Evolutionary conservation across 441 rosid genomes (phyloP), one percentile per base, ranked within the genome.

Genomic region (Syzygium syzygioides): DNA sequence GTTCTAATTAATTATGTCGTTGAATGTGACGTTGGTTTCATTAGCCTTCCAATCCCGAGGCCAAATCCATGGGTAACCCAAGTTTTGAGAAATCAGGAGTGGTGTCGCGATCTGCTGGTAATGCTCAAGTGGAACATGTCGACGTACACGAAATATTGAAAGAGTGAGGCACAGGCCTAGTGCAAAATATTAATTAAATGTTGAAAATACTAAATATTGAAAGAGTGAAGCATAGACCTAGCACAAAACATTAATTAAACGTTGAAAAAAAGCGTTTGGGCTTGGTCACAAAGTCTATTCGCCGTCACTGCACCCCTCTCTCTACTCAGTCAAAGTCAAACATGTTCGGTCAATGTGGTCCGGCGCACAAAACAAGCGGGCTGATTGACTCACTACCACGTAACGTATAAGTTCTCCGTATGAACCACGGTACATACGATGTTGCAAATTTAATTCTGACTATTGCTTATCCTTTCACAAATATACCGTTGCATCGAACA

Each of bases 401-500:
- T 10, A 34, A 71, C 50, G 28, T 34, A 37, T 71, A 41, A 71
- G 80, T 37, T 71, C 80, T 23, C 26, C n/a, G 83, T 41, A 23
- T 23, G 83, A 76, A 52, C 18, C n/a, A 41, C 53, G 2, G 83
- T 23, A 41, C 52, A 76, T 23, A 12, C 8, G 17, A 76, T 3
- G 18, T 23, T 34, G 19, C 17, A 30, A 64, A 30, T 15, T 30
- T 1, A 2, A 23, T 76, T 41, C 14, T 23, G 10, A 23, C 41
- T 23, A 37, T 76, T 76, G 9, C 52, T 76, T 76, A 76, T 76
- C 9, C 41, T 41, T 76, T 76, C 53, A 6, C 6, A 45, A 23
- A 12, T 76, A 37, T 76, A 23, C 18, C 0, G 13, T 23, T 1
- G 3, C 2, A 3, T 76, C 1, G 3, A 0, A 13, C 7, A 41